phyloP scores from a whole-genome alignment of 176 grass and related monocot genomes.

The Oryza longistaminata region DNA sequence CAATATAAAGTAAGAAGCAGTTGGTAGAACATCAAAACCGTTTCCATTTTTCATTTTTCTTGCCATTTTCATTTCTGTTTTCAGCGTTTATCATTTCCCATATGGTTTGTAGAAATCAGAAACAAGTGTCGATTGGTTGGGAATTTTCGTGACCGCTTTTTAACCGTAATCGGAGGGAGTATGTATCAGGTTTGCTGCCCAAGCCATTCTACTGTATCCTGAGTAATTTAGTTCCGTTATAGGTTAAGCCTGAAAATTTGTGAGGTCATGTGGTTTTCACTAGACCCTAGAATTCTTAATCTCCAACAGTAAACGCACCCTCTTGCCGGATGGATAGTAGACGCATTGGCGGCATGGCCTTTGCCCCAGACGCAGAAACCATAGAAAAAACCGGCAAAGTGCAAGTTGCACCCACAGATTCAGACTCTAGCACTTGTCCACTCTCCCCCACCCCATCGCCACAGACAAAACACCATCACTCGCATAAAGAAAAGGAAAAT shows the following conservation, averaged over 20 bases:
- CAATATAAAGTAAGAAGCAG: no score
- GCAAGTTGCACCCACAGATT: constrained; percentile 63
- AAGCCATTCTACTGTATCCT: no score
- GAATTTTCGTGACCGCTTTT: no score
- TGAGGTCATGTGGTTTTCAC: neutral
- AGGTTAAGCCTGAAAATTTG: neutral
- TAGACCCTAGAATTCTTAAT: neutral
- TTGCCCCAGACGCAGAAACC: neutral
- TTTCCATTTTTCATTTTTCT: no score
- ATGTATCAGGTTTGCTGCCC: no score
- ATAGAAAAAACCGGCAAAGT: constrained; percentile 32
- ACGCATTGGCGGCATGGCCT: neutral
- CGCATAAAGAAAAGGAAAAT: constrained; percentile 6
- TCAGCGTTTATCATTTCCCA: no score
- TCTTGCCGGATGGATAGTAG: constrained; percentile 18
- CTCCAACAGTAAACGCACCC: neutral
- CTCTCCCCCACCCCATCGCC: constrained; percentile 1
- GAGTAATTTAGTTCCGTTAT: neutral
- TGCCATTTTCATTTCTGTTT: no score
- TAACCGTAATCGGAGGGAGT: no score
- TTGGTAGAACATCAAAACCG: no score
- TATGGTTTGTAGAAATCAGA: no score
- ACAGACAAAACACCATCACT: constrained; percentile 16
- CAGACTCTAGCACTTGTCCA: constrained; percentile 44
- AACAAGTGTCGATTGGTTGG: no score